phyloP scores from a whole-genome alignment of 2,329 filamentous ascomycete species.

The Parastagonospora avenae region DNA sequence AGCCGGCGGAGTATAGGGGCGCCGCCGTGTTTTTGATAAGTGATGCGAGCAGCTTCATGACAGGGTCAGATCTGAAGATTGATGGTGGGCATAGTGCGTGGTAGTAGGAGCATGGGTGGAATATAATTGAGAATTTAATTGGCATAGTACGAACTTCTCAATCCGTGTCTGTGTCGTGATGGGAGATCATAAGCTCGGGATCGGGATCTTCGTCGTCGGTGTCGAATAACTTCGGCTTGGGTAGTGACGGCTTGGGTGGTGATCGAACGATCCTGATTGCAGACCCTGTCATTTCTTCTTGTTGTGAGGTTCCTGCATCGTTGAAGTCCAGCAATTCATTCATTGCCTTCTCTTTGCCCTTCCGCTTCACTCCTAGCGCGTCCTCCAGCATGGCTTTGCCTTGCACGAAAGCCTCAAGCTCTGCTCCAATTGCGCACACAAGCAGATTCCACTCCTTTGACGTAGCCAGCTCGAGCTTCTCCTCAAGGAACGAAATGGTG shows the following conservation, averaged over 20 bases:
- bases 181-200: constrained; percentile 56
- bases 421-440: constrained; percentile 76
- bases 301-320: constrained; percentile 14
- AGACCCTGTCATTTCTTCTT: constrained; percentile 37
- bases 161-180: constrained; percentile 50
- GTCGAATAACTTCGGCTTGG: constrained; percentile 40
- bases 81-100: constrained; percentile 48
- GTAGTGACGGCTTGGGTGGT: constrained; percentile 36
- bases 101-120: constrained; percentile 21
- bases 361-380: constrained; percentile 36
- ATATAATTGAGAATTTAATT: not conserved
- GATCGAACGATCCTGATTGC: constrained; percentile 37
- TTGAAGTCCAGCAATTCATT: constrained; percentile 26
- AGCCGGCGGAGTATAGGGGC: constrained; percentile 45
- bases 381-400: constrained; percentile 62
- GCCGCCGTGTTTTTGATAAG: constrained; percentile 48
- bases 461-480: constrained; percentile 61
- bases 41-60: constrained; percentile 50
- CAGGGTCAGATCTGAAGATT: constrained; percentile 45
- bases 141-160: constrained; percentile 11
- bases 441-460: constrained; percentile 73
- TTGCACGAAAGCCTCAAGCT: constrained; percentile 69
- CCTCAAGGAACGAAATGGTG: constrained; percentile 62
- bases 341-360: constrained; percentile 35
- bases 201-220: constrained; percentile 54